Conservation (phyloP, 208 protist genomes). For the Blechomonas ayalai region DNA sequence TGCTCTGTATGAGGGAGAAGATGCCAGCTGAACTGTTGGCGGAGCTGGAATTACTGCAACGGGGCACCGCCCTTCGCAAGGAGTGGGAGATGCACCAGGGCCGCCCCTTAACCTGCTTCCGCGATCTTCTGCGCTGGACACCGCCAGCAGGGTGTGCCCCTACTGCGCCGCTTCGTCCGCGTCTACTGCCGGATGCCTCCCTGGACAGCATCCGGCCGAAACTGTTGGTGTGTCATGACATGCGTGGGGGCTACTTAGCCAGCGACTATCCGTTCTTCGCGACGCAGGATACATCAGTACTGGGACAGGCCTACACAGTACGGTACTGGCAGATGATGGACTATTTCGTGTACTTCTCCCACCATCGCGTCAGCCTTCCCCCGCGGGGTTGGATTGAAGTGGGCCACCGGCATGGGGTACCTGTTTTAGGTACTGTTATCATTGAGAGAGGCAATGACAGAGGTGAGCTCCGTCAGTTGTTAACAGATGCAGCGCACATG, state of each 20-base stretch:
- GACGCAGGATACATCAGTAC: neutral
- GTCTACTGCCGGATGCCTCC: neutral
- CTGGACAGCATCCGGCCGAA: slow-evolving; percentile 5
- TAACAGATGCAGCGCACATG: slow-evolving; percentile 35
- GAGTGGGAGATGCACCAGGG: slow-evolving; percentile 12
- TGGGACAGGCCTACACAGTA: slow-evolving; percentile 48
- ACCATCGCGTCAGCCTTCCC: slow-evolving; percentile 74
- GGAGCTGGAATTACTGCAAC: slow-evolving; percentile 6
- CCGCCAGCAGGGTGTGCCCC: neutral
- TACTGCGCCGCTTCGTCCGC: slow-evolving; percentile 1
- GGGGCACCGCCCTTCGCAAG: slow-evolving; percentile 10
- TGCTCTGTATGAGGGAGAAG: slow-evolving; percentile 26
- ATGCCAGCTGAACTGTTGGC: slow-evolving; percentile 15
- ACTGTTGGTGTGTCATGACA: slow-evolving; percentile 80
- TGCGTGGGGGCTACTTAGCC: slow-evolving; percentile 51
- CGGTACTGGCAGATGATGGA: slow-evolving; percentile 70
- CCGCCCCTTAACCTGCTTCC: slow-evolving; percentile 23
- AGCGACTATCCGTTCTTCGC: slow-evolving; percentile 30
- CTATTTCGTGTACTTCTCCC: slow-evolving; percentile 87
- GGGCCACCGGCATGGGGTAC: slow-evolving; percentile 74
- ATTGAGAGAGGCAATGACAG: slow-evolving; percentile 47
- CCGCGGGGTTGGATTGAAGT: slow-evolving; percentile 72
- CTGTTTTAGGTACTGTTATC: slow-evolving; percentile 81
- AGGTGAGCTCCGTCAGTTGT: slow-evolving; percentile 20
- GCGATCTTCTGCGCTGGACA: slow-evolving; percentile 10